Conservation (phyloP, 345 rosid genomes). For the Euphorbia tirucalli region DNA sequence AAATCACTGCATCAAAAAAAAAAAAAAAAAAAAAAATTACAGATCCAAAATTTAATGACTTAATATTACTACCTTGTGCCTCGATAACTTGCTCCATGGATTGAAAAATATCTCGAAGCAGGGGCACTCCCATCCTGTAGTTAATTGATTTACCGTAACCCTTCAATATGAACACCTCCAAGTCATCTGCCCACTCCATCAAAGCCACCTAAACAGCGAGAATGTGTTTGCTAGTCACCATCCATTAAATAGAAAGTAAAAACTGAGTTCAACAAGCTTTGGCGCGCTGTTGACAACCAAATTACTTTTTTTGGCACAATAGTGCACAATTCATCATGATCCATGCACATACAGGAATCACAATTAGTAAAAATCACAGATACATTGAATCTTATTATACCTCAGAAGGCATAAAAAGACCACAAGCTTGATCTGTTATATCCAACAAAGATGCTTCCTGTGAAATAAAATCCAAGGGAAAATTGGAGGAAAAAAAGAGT, state of each 20-base stretch:
- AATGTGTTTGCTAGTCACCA: constrained; percentile 20
- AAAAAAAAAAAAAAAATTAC: too few relatives aligned
- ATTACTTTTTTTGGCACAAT: not conserved
- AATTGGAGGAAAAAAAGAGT: not conserved
- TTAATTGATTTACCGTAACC: constrained; percentile 84
- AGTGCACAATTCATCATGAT: not conserved
- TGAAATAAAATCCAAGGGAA: constrained; percentile 18
- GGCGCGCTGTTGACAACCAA: not conserved
- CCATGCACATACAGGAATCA: not conserved
- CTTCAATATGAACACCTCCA: constrained; percentile 74
- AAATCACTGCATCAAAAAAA: not conserved
- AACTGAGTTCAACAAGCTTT: not conserved
- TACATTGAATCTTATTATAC: constrained; percentile 28
- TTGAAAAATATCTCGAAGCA: constrained; percentile 75
- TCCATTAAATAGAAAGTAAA: not conserved
- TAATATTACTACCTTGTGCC: constrained; percentile 64
- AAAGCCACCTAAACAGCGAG: constrained; percentile 58
- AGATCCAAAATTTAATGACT: not conserved
- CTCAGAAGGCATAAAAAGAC: constrained; percentile 75
- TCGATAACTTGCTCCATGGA: constrained; percentile 88
- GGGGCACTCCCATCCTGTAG: constrained; percentile 85
- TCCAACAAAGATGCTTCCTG: constrained; percentile 95
- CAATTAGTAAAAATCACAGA: not conserved
- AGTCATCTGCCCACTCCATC: constrained; percentile 96
- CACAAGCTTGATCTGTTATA: constrained; percentile 80